Percentiles rank a stretch among this genome's conserved stretches.
phyloP scores from a whole-genome alignment of 495 filamentous ascomycete genomes.

The Hyphodiscus hymeniophilus region DNA sequence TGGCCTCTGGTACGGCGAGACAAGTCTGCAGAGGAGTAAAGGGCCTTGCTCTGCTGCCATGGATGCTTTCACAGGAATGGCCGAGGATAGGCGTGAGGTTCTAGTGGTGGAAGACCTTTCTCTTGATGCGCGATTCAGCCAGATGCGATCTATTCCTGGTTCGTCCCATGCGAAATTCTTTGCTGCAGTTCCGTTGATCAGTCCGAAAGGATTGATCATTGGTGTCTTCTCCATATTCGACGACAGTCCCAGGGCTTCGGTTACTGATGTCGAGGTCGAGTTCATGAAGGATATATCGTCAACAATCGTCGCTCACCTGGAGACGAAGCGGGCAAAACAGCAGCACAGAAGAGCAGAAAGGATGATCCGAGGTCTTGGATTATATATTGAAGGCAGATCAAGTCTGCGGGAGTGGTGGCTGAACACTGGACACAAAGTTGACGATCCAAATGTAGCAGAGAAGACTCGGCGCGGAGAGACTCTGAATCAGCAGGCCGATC shows the following conservation, averaged over 20 bases:
- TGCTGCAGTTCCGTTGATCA: conserved; percentile 57
- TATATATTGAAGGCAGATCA: conserved; percentile 44
- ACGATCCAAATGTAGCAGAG: not conserved
- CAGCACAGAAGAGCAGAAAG: conserved; percentile 47
- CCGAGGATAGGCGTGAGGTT: conserved; percentile 5
- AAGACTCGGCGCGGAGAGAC: not conserved
- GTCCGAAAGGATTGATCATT: conserved; percentile 58
- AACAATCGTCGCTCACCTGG: conserved; percentile 56
- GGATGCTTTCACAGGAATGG: not conserved
- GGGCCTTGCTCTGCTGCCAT: not conserved
- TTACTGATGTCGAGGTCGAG: conserved; percentile 28
- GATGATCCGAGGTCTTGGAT: conserved; percentile 52
- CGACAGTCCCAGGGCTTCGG: conserved; percentile 37
- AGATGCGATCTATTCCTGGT: conserved; percentile 32
- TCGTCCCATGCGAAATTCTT: conserved; percentile 42
- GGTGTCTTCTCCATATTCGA: conserved; percentile 66
- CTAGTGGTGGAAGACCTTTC: conserved; percentile 35
- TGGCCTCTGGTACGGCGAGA: not conserved
- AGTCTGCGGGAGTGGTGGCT: conserved; percentile 21
- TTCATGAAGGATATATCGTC: conserved; percentile 25
- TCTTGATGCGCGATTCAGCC: conserved; percentile 37
- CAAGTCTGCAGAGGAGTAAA: not conserved
- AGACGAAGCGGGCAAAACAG: conserved; percentile 45
- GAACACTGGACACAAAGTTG: conserved; percentile 10
- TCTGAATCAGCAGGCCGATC: not conserved